These are phyloP conservation scores for Bothia castanella DNA, from an alignment of 1,284 basidiomycete genomes.

Conservation along the genomic window DNA sequence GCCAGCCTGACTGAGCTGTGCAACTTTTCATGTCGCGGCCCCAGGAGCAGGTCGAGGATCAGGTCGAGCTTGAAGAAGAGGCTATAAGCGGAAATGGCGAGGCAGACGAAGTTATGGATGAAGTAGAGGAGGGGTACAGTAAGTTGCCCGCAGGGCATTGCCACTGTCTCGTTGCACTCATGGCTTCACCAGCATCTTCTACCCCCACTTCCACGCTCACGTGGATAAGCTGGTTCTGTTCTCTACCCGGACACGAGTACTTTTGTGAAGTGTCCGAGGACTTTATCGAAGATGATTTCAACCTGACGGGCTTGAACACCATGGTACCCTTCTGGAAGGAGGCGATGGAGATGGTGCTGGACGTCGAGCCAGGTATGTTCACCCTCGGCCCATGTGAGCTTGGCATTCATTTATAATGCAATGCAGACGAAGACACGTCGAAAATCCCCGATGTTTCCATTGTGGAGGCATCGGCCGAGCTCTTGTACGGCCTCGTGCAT, in stretches of 20 bases:
- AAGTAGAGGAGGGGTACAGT: constrained; percentile 70
- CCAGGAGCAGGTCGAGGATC: constrained; percentile 43
- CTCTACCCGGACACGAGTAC: constrained; percentile 97
- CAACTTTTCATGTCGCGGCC: constrained; percentile 46
- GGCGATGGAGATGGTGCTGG: constrained; percentile 99
- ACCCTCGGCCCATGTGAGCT: constrained; percentile 17
- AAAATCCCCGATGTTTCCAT: constrained; percentile 95
- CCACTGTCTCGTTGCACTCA: constrained; percentile 15
- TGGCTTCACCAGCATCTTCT: constrained; percentile 58
- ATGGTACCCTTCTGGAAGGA: constrained; percentile 99
- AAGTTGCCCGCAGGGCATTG: constrained; percentile 33
- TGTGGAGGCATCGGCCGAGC: constrained; percentile 95
- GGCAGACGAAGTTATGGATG: constrained; percentile 67
- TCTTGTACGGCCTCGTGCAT: constrained; percentile 96
- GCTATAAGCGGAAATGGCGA: constrained; percentile 49
- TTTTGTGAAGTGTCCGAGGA: constrained; percentile 98
- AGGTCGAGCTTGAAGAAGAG: constrained; percentile 50
- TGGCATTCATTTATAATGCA: constrained; percentile 13
- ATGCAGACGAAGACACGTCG: constrained; percentile 84
- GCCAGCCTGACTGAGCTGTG: constrained; percentile 25
- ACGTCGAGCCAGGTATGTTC: constrained; percentile 91
- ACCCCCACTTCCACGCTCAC: constrained; percentile 85
- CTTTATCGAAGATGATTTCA: constrained; percentile 99
- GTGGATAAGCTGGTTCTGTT: constrained; percentile 99
- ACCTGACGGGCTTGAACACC: constrained; percentile 91